A percentile compares a stretch with the other conserved stretches of the same genome.
phyloP scores from a whole-genome alignment of 2,329 filamentous ascomycete genomes.

The Rosellinia necatrix region DNA sequence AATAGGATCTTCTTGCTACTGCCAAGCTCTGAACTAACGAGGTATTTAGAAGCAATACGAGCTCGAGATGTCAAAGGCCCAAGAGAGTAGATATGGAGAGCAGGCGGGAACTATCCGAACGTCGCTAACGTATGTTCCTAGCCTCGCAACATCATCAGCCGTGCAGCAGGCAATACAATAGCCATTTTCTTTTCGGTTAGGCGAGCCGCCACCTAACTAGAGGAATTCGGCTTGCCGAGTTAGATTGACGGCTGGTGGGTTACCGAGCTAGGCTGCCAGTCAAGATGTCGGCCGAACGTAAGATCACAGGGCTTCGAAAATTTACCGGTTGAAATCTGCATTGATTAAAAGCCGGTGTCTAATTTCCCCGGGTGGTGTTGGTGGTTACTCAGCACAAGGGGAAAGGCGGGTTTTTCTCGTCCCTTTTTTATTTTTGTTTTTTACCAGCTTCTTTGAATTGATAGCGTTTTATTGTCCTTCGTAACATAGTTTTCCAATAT shows the following conservation, averaged over 20 bases:
- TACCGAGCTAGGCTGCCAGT: too few species aligned
- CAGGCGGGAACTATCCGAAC: too few species aligned
- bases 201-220: neutral
- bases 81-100: neutral
- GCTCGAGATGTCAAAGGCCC: neutral
- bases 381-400: neutral
- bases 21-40: slow-evolving; percentile 1
- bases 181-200: neutral
- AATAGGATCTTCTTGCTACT: neutral
- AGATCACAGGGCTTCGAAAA: too few species aligned
- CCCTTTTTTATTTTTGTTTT: neutral
- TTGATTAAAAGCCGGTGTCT: neutral
- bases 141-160: neutral
- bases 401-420: neutral
- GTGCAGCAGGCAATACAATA: neutral
- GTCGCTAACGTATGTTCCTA: neutral
- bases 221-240: neutral
- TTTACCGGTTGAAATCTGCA: neutral
- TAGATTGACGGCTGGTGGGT: too few species aligned
- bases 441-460: too few species aligned
- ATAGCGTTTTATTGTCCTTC: too few species aligned
- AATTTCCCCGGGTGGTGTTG: neutral
- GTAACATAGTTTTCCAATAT: too few species aligned
- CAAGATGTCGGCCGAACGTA: too few species aligned
- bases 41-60: slow-evolving; percentile 14